Conservation (phyloP, 208 protist genomes). For the Wallacemonas collosoma region DNA sequence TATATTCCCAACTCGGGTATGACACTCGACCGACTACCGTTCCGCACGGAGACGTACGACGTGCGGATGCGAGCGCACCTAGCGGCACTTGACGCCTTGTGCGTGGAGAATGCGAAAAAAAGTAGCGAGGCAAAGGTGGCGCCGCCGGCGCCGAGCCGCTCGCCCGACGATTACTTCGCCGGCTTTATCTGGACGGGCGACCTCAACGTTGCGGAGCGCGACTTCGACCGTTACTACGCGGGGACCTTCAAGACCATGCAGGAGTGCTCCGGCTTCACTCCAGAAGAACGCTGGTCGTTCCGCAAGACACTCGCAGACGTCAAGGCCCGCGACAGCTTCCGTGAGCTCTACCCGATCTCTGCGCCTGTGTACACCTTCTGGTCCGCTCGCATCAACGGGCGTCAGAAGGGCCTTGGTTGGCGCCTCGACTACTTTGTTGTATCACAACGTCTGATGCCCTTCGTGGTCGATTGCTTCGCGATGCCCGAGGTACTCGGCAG, state of each 20-base stretch:
- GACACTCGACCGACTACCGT: conserved; percentile 83
- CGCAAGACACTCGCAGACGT: conserved; percentile 52
- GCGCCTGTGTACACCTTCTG: conserved; percentile 90
- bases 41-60: conserved; percentile 86
- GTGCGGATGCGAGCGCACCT: conserved; percentile 63
- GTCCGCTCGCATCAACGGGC: conserved; percentile 65
- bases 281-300: conserved; percentile 88
- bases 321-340: conserved; percentile 84
- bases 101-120: conserved; percentile 19
- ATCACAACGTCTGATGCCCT: conserved; percentile 46
- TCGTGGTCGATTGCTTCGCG: conserved; percentile 82
- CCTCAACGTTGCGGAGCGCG: conserved; percentile 94
- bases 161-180: not conserved
- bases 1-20: conserved; percentile 95
- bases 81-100: conserved; percentile 31
- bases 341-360: conserved; percentile 78
- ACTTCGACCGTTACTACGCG: conserved; percentile 90
- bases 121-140: not conserved
- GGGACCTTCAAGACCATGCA: conserved; percentile 89
- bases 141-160: not conserved
- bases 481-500: conserved; percentile 80
- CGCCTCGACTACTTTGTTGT: conserved; percentile 95
- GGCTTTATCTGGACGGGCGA: conserved; percentile 94
- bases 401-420: conserved; percentile 85
- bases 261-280: conserved; percentile 91